Conservation (phyloP, 202 grass and related monocot species). For the Musa balbisiana region DNA sequence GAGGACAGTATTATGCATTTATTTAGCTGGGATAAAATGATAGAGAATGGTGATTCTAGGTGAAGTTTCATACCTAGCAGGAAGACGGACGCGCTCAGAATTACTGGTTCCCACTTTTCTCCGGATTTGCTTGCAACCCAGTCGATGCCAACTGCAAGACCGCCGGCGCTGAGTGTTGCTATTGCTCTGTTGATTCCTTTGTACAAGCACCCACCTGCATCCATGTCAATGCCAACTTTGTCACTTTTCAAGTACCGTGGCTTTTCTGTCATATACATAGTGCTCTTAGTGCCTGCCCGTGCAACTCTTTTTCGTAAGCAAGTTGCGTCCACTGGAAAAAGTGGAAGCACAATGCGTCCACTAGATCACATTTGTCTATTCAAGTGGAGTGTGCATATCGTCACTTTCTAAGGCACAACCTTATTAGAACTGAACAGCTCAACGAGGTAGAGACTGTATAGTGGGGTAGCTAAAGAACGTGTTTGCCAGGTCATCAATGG, state of each 20-base stretch:
- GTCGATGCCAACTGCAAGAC: conserved; percentile 28
- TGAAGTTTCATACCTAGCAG: conserved; percentile 4
- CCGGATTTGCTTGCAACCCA: conserved; percentile 24
- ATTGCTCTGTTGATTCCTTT: conserved; percentile 21
- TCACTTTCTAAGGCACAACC: too few species aligned
- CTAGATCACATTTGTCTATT: too few species aligned
- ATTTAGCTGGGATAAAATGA: background rate
- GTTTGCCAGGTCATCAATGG: too few species aligned
- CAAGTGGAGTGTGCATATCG: too few species aligned
- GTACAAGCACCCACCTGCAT: conserved; percentile 22
- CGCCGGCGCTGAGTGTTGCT: conserved; percentile 29
- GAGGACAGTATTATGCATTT: background rate
- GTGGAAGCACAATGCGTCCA: too few species aligned
- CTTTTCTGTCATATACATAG: too few species aligned
- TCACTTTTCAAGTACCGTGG: background rate
- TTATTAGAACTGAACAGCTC: too few species aligned
- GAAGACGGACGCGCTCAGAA: conserved; percentile 13
- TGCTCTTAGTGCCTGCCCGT: too few species aligned
- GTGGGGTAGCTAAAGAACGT: too few species aligned
- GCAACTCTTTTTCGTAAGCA: too few species aligned
- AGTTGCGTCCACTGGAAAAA: too few species aligned
- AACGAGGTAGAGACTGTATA: too few species aligned
- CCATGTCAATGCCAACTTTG: background rate
- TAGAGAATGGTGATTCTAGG: background rate
- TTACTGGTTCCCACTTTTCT: conserved; percentile 12